These are phyloP conservation scores for Amanita jacksonii DNA, from an alignment of 768 basidiomycete genomes.

Conservation along the genomic window DNA sequence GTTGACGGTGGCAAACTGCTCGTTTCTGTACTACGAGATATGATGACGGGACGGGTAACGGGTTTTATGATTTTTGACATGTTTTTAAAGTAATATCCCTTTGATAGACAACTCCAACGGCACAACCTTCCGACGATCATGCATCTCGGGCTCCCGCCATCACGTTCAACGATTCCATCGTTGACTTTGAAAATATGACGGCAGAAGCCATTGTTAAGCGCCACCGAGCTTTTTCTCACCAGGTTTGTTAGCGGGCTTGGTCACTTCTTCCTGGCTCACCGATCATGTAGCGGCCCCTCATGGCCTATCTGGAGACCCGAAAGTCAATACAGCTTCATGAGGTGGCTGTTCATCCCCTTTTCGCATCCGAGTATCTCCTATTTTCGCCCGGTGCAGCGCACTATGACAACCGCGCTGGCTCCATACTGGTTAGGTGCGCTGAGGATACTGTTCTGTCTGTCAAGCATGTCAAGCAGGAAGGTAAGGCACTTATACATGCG, in stretches of 20 bases:
- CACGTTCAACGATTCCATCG: constrained; percentile 34
- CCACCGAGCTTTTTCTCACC: constrained; percentile 60
- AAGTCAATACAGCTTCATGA: constrained; percentile 33
- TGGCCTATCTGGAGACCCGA: constrained; percentile 23
- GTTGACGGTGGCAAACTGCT: constrained; percentile 58
- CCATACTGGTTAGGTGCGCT: constrained; percentile 49
- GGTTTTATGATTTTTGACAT: not conserved
- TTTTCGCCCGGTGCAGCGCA: constrained; percentile 30
- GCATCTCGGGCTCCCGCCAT: constrained; percentile 54
- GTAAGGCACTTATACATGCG: constrained; percentile 41
- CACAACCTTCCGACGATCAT: constrained; percentile 32
- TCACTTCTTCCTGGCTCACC: not conserved
- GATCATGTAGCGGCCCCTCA: constrained; percentile 21
- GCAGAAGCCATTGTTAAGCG: constrained; percentile 45
- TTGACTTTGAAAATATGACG: constrained; percentile 50
- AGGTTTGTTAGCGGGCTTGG: constrained; percentile 28
- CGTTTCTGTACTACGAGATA: constrained; percentile 57
- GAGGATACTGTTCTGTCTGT: constrained; percentile 43
- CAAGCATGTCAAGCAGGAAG: constrained; percentile 50
- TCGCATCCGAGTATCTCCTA: constrained; percentile 10
- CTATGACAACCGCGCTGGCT: constrained; percentile 28
- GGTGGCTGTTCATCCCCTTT: constrained; percentile 15
- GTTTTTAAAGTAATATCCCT: not conserved
- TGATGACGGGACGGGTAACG: constrained; percentile 45
- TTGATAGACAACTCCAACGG: constrained; percentile 34